These are phyloP conservation scores for Coemansia nantahalensis DNA, from an alignment of 192 early-diverging fungal species.

Conservation along the genomic window DNA sequence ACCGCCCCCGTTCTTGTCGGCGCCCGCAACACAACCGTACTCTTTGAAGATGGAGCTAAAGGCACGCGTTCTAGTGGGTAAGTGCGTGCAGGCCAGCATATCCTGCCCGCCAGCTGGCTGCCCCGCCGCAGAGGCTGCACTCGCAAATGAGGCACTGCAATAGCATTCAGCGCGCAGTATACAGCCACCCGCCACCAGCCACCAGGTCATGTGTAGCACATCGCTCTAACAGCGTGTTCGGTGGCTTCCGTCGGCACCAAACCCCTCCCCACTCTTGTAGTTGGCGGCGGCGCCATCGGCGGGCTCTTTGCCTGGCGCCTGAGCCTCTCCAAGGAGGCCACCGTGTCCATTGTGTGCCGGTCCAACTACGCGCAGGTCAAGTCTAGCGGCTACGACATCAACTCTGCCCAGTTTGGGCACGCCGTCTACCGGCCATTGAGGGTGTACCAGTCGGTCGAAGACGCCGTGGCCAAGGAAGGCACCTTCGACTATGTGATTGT, in stretches of 20 bases:
- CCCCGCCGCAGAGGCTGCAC: no score
- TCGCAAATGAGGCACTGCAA: no score
- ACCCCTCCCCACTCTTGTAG: slow-evolving; percentile 5
- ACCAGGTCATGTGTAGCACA: no score
- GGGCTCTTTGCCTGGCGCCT: slow-evolving; percentile 47
- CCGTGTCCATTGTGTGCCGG: slow-evolving; percentile 41
- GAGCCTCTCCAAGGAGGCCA: slow-evolving; percentile 19
- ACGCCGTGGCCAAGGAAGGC: slow-evolving; percentile 18
- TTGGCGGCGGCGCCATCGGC: slow-evolving; percentile 48
- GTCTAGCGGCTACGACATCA: slow-evolving; percentile 20
- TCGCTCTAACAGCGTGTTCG: no score
- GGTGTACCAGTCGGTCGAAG: slow-evolving; percentile 29
- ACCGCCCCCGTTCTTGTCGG: no score
- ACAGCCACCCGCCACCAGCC: no score
- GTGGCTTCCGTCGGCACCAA: no score
- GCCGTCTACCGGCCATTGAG: slow-evolving; percentile 19
- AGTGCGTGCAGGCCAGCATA: slow-evolving; percentile 9
- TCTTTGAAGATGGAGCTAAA: slow-evolving; percentile 29
- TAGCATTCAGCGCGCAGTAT: no score
- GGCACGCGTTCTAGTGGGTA: slow-evolving; percentile 41
- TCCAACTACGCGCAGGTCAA: slow-evolving; percentile 41
- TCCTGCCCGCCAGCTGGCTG: no score
- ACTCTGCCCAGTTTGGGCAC: slow-evolving; percentile 34
- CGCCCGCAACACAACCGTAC: no score
- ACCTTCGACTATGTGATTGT: slow-evolving; percentile 47